Conservation (phyloP, 768 basidiomycete species). For the Tephrocybe sp. region DNA sequence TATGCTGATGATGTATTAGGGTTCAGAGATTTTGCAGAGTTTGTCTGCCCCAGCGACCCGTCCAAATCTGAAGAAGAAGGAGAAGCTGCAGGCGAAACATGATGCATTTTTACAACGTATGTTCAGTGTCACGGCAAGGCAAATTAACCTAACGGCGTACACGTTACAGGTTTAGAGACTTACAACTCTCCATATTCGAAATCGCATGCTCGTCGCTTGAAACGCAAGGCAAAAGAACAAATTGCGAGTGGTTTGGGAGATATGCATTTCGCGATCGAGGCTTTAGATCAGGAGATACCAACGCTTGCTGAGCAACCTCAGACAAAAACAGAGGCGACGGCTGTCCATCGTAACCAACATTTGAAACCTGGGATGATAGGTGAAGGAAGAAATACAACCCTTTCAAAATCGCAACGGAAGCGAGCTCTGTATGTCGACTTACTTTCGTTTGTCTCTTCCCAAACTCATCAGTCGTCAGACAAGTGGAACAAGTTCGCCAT, state of each 20-base stretch:
- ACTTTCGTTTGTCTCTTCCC: neutral
- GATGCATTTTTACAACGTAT: conserved; percentile 69
- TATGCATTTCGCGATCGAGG: conserved; percentile 53
- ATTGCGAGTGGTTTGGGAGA: conserved; percentile 50
- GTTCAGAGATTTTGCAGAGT: conserved; percentile 41
- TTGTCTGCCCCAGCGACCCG: conserved; percentile 25
- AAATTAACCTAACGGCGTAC: neutral
- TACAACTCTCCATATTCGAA: conserved; percentile 63
- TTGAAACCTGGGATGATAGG: conserved; percentile 59
- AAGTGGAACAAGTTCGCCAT: conserved; percentile 66
- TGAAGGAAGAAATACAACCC: conserved; percentile 56
- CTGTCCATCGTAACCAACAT: conserved; percentile 20
- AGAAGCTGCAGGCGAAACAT: conserved; percentile 63
- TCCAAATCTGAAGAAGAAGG: conserved; percentile 55
- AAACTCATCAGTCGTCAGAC: conserved; percentile 33
- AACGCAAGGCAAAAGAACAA: conserved; percentile 67
- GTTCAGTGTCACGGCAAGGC: conserved; percentile 7
- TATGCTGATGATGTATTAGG: conserved; percentile 29
- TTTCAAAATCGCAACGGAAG: conserved; percentile 66
- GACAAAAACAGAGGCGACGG: conserved; percentile 18
- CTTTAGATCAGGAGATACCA: conserved; percentile 41
- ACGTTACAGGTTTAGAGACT: conserved; percentile 46
- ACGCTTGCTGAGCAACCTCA: conserved; percentile 12
- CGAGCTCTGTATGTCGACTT: conserved; percentile 56
- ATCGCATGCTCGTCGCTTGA: conserved; percentile 68